Evolutionary conservation across 2,329 filamentous ascomycete genomes (phyloP).

Genomic region (Colletotrichum agaves): DNA sequence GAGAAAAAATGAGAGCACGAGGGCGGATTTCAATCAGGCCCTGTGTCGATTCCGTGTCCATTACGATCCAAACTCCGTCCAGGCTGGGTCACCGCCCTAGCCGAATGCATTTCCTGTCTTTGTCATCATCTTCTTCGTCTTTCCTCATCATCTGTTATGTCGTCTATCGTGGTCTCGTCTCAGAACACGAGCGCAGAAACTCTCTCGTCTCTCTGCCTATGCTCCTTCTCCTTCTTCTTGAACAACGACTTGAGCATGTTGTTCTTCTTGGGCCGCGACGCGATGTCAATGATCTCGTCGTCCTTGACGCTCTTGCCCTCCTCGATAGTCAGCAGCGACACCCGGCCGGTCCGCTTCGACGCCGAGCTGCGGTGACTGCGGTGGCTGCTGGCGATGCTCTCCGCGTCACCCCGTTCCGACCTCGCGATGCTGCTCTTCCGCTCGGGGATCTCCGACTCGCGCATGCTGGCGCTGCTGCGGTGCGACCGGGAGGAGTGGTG

Average conservation of each 20-base stretch:
- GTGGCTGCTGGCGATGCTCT: constrained; percentile 53
- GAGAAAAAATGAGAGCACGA: not conserved
- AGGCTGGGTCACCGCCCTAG: constrained; percentile 31
- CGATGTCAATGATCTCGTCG: constrained; percentile 48
- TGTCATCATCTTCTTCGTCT: constrained; percentile 1
- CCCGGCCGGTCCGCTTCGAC: constrained; percentile 47
- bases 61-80: constrained; percentile 36
- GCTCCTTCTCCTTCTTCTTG: constrained; percentile 62
- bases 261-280: constrained; percentile 60
- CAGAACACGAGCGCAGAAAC: constrained; percentile 38
- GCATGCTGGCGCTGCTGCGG: constrained; percentile 41
- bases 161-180: constrained; percentile 12
- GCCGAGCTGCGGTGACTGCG: constrained; percentile 45
- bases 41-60: constrained; percentile 7
- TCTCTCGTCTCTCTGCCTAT: constrained; percentile 44
- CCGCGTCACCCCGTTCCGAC: constrained; percentile 41
- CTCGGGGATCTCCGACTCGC: constrained; percentile 38
- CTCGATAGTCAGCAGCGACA: constrained; percentile 48
- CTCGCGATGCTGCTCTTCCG: constrained; percentile 40
- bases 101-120: constrained; percentile 30
- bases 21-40: not conserved
- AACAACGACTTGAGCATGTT: constrained; percentile 70
- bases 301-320: constrained; percentile 50
- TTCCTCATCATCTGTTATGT: not conserved
- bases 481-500: constrained; percentile 44